These are phyloP conservation scores for Lasiosphaeris hirsuta DNA, from an alignment of 495 filamentous ascomycete species.

Conservation along the genomic window DNA sequence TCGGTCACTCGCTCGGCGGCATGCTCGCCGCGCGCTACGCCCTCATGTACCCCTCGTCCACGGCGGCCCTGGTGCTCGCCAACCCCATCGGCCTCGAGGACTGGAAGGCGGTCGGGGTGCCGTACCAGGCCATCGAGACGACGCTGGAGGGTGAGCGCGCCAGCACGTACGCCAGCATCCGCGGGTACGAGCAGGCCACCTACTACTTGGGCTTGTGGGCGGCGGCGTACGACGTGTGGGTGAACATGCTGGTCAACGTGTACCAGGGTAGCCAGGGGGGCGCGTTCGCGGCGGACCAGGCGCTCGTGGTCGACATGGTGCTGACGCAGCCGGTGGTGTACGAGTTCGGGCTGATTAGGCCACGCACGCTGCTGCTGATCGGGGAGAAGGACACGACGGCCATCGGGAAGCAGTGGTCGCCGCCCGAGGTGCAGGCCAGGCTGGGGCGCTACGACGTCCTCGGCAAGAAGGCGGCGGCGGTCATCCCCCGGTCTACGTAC, in stretches of 20 bases:
- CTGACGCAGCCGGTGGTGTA: slow-evolving; percentile 43
- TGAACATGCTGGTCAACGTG: slow-evolving; percentile 43
- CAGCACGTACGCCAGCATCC: slow-evolving; percentile 36
- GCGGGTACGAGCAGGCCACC: slow-evolving; percentile 40
- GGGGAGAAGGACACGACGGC: too few relatives aligned
- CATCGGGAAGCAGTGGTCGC: too few relatives aligned
- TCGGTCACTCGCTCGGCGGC: slow-evolving; percentile 48
- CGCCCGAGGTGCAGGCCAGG: too few relatives aligned
- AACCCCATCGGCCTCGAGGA: slow-evolving; percentile 45
- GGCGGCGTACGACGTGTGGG: slow-evolving; percentile 41
- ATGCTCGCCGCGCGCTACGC: slow-evolving; percentile 43
- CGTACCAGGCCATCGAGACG: slow-evolving; percentile 34
- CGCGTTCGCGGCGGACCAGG: slow-evolving; percentile 35
- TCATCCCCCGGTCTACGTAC: too few relatives aligned
- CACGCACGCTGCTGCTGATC: too few relatives aligned
- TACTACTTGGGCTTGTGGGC: slow-evolving; percentile 42
- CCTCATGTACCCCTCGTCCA: slow-evolving; percentile 39
- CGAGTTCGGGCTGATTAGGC: too few relatives aligned
- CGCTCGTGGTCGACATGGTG: slow-evolving; percentile 42
- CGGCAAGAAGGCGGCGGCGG: too few relatives aligned
- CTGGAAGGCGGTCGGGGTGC: slow-evolving; percentile 42
- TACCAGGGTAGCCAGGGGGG: slow-evolving; percentile 34
- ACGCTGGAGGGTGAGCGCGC: slow-evolving; percentile 26
- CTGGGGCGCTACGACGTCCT: too few relatives aligned
- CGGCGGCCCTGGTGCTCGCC: slow-evolving; percentile 30